Evolutionary conservation across 306 rosid genomes (phyloP), one percentile per base, ranked within the genome.

Genomic region (Lathyrus tuberosus): DNA sequence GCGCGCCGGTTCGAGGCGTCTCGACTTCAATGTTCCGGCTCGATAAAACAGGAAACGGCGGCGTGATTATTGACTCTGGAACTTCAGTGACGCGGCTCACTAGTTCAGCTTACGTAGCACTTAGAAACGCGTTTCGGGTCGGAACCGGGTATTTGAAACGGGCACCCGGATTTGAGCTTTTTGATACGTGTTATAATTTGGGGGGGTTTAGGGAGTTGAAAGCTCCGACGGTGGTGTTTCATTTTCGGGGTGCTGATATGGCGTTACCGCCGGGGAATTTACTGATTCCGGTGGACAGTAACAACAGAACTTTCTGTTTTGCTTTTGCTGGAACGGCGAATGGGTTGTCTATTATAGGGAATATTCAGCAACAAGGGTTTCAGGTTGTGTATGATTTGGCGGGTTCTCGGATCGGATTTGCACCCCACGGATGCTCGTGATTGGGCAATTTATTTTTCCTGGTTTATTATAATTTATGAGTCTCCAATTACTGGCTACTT

Each of bases 351-450:
- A 90, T 93, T 4, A 76, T 93, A 8, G 98, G 98, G 0, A 93
- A 93, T 67, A 93, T 93, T 35, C 97, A 93, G 83, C 98, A 93
- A 65, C 97, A 93, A 76, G 98, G 98, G 18, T 86, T 88, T 10
- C 93, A 93, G 73, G 86, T 93, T 0, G 87, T 81, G 3, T 93
- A 82, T 58, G 96, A 93, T 49, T 56, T 93, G 69, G 87, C 83
- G 13, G 79, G 84, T 53, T 84, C 86, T 0, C 93, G 91, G 82
- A 82, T 93, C 81, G 98, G 98, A 58, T 93, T 93, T 33, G 62
- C 98, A 0, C 91, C 90, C 0, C 77, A 86, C 15, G 97, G 96
- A 0, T 93, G 98, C 72, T 78, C 65, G 33, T 88, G 76, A 85
- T 62, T 62, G 35, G 10, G 3, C 3, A 7, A 35, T 35, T 33